phyloP scores from a whole-genome alignment of 345 rosid species.

The Hibiscus syriacus region DNA sequence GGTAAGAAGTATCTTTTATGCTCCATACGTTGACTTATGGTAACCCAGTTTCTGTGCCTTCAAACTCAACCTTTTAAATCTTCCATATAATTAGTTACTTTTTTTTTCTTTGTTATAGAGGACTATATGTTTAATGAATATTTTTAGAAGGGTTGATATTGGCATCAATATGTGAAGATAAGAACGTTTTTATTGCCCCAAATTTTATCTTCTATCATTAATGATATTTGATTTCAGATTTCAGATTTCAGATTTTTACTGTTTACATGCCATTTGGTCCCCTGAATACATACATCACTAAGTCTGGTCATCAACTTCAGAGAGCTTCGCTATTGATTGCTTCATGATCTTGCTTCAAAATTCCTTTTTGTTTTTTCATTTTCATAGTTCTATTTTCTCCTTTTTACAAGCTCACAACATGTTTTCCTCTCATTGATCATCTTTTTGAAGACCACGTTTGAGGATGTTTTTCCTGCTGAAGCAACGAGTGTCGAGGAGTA shows the following conservation, averaged over 20 bases:
- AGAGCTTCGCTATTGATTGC: conserved; percentile 2
- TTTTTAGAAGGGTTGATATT: too few relatives aligned
- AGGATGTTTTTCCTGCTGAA: conserved; percentile 97
- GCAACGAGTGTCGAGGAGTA: conserved; percentile 93
- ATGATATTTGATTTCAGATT: neutral
- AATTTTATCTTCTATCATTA: neutral
- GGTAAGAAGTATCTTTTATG: conserved; percentile 30
- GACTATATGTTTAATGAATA: too few relatives aligned
- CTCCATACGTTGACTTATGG: neutral
- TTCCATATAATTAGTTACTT: neutral
- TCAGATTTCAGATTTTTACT: neutral
- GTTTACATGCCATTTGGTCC: conserved; percentile 5
- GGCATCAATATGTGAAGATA: too few relatives aligned
- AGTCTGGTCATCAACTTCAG: neutral
- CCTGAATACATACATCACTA: conserved; percentile 1
- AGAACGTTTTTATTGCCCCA: too few relatives aligned
- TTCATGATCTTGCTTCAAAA: neutral
- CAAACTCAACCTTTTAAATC: conserved; percentile 2
- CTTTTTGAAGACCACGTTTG: conserved; percentile 67
- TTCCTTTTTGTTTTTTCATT: neutral
- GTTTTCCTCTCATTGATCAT: too few relatives aligned
- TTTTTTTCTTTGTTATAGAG: neutral
- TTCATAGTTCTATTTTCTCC: conserved; percentile 6
- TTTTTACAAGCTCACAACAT: neutral
- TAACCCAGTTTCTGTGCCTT: neutral